Conservation (phyloP, 1,139 yeast species). For the Petasospora fabianii region DNA sequence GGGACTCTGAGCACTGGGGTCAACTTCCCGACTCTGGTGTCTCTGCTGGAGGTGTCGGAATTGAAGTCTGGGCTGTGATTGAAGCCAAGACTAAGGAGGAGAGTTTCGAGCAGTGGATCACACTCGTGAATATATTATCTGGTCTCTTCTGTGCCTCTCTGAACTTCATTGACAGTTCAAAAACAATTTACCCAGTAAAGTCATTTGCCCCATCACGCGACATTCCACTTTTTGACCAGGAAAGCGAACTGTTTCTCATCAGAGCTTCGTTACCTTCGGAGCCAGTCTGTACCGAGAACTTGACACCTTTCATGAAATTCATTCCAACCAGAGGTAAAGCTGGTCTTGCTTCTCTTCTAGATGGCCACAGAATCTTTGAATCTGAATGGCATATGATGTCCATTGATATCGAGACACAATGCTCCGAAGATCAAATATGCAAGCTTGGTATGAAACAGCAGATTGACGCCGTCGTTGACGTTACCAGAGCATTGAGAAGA, state of each 20-base stretch:
- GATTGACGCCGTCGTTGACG: constrained; percentile 73
- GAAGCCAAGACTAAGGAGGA: constrained; percentile 55
- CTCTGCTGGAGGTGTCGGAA: constrained; percentile 90
- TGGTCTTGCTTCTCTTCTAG: constrained; percentile 80
- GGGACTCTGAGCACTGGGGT: constrained; percentile 93
- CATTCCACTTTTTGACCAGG: constrained; percentile 28
- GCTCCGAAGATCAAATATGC: constrained; percentile 40
- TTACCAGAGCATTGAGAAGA: constrained; percentile 63
- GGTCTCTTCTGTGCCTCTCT: constrained; percentile 96
- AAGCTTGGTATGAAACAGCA: constrained; percentile 58
- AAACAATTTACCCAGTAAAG: constrained; percentile 68
- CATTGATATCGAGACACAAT: constrained; percentile 68
- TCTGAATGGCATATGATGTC: constrained; percentile 95
- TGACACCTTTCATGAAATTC: constrained; percentile 87
- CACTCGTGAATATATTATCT: constrained; percentile 70
- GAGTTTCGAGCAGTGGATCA: constrained; percentile 67
- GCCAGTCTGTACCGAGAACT: constrained; percentile 94
- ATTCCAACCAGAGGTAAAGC: constrained; percentile 92
- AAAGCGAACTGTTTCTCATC: constrained; percentile 47
- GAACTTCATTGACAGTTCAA: constrained; percentile 77
- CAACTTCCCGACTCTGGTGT: constrained; percentile 68
- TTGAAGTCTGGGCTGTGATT: constrained; percentile 84
- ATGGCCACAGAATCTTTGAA: constrained; percentile 95
- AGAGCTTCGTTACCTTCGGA: constrained; percentile 93
- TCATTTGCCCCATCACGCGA: constrained; percentile 36